phyloP scores from a whole-genome alignment of 1,284 basidiomycete species.

The Rhodotorula sp. region DNA sequence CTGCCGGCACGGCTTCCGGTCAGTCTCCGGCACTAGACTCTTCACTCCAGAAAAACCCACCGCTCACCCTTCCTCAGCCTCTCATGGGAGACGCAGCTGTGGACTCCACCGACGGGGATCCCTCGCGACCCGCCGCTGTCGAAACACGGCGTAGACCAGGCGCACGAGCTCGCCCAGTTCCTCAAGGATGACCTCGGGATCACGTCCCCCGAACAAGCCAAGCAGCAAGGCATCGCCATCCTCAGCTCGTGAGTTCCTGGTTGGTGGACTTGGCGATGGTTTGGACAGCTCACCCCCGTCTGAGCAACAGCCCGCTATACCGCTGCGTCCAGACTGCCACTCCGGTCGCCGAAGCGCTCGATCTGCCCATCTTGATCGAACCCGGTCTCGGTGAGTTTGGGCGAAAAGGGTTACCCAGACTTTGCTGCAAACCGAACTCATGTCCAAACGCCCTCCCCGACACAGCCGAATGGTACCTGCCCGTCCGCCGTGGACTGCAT shows the following conservation, averaged over 20 bases:
- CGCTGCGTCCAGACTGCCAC: conserved; percentile 76
- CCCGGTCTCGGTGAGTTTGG: conserved; percentile 60
- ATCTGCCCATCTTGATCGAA: conserved; percentile 67
- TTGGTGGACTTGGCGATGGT: not conserved
- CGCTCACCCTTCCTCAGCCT: not conserved
- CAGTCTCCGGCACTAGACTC: not conserved
- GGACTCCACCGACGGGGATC: conserved; percentile 67
- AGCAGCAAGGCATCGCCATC: conserved; percentile 53
- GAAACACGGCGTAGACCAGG: conserved; percentile 73
- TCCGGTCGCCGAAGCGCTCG: conserved; percentile 62
- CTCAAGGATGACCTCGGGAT: conserved; percentile 10
- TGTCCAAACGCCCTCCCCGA: too few species aligned
- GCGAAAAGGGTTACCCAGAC: too few species aligned
- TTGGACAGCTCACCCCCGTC: too few species aligned
- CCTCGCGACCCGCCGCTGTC: conserved; percentile 73
- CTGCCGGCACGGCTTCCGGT: conserved; percentile 71
- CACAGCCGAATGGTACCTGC: conserved; percentile 76
- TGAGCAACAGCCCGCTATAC: conserved; percentile 55
- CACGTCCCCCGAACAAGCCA: conserved; percentile 37
- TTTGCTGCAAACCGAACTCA: too few species aligned
- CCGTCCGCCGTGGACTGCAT: conserved; percentile 56
- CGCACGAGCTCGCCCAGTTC: conserved; percentile 63
- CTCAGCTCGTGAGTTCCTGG: conserved; percentile 16
- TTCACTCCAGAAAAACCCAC: too few species aligned
- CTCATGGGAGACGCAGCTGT: conserved; percentile 63